A percentile compares a stretch with the other conserved stretches of the same genome.
These are phyloP conservation scores for Populus hybrid DNA, from an alignment of 441 rosid genomes.

Conservation along the genomic window DNA sequence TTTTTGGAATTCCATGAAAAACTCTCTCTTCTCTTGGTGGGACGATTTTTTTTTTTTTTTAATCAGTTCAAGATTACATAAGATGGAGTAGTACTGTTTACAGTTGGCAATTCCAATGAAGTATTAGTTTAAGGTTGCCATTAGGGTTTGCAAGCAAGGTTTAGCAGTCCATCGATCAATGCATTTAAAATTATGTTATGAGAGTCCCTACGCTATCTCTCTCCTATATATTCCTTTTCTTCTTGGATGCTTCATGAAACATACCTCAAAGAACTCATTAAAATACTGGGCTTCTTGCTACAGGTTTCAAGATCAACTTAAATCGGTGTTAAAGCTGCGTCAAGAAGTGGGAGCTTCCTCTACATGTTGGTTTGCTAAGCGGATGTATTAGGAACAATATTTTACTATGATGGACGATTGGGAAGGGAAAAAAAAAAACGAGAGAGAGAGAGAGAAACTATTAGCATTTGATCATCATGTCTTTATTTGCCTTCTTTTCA, in stretches of 20 bases:
- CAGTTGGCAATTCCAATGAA: conserved; percentile 21
- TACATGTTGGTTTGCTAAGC: conserved; percentile 24
- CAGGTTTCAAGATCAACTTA: conserved; percentile 81
- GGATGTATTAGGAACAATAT: conserved; percentile 8
- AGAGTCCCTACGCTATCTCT: conserved; percentile 16
- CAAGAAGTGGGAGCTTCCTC: conserved; percentile 37
- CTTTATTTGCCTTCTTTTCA: conserved; percentile 9
- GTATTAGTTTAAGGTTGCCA: neutral
- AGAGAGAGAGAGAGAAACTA: neutral
- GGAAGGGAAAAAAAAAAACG: neutral
- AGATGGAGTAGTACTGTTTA: conserved; percentile 21
- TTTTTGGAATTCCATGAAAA: conserved; percentile 31
- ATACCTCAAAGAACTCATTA: conserved; percentile 19
- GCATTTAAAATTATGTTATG: neutral
- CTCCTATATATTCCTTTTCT: neutral
- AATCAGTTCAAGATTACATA: conserved; percentile 27
- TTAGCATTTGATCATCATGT: neutral
- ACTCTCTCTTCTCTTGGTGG: conserved; percentile 8
- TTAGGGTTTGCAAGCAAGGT: conserved; percentile 23
- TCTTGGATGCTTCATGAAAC: conserved; percentile 14
- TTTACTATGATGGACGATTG: neutral
- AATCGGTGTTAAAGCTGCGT: conserved; percentile 39
- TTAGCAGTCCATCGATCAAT: neutral
- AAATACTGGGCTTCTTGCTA: conserved; percentile 11
- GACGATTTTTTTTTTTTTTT: conserved; percentile 18